Base-by-base conservation (phyloP, 2,329 filamentous ascomycete species). In the Aspergillus vadensis region DNA sequence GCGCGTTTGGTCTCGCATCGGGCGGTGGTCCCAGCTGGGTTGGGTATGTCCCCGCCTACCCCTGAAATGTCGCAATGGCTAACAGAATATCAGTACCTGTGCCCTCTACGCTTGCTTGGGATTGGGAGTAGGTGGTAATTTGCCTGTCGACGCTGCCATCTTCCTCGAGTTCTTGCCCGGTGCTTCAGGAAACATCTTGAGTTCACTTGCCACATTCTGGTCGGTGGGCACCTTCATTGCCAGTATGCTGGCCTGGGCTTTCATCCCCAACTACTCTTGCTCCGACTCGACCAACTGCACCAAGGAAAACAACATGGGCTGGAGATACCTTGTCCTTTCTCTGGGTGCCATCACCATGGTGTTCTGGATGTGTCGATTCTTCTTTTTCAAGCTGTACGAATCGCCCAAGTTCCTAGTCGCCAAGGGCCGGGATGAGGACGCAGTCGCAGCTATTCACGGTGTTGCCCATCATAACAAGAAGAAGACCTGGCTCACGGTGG, bases 371-470 rank as follows among this genome's bases (percentile, higher is more conserved):
- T 88, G 52, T 77, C 90, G 91, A n/a, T 91, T 91, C 79, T 86
- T 91, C 74, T 68, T 92, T 57, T 93, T 95, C 75, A 84, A 87
- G 58, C 83, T 95, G n/a, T 89, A 88, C 71, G 91, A 96, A 71
- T 93, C 91, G 6, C 92, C 92, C 36, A 95, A 95, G 72, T 96
- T 87, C 70, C 81, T 96, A 14, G 84, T 96, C 6, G 89, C 88
- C 19, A 83, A 86, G 32, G 32, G 32, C 12, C 32, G 32, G 32
- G 32, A 36, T 14, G 32, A 36, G 32, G 32, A 36, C 32, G 32
- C 32, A 2, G 32, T 36, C 32, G 32, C 32, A 5, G 32, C 32
- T 14, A 36, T 36, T 14, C 32, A 36, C 32, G 32, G 32, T 5
- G 32, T 36, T 1, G 32, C 32, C 12, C 5, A 36, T 36, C 32